Conservation (phyloP, 306 rosid genomes). For the Abrus pulchellus region DNA sequence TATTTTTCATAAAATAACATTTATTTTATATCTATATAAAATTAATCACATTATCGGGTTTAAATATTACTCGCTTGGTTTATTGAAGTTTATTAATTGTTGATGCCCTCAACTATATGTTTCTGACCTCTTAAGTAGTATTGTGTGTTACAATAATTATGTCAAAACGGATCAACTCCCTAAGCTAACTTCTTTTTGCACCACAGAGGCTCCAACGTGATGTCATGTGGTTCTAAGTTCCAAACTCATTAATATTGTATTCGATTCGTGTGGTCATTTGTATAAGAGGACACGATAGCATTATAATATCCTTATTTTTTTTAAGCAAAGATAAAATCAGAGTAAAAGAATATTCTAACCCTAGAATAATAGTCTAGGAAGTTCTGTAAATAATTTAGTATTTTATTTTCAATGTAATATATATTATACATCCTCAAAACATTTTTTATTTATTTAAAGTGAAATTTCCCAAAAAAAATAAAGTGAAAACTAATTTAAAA, state of each 20-base stretch:
- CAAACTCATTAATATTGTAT: background rate
- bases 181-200: background rate
- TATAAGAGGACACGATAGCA: background rate
- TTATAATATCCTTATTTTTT: background rate
- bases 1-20: too few relatives aligned
- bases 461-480: background rate
- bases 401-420: background rate
- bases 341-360: background rate
- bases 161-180: background rate
- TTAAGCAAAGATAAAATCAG: too few relatives aligned
- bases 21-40: too few relatives aligned
- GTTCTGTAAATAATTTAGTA: background rate
- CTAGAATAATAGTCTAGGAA: too few relatives aligned
- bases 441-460: background rate
- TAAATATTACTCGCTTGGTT: too few relatives aligned
- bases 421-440: too few relatives aligned
- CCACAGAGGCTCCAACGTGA: background rate
- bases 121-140: background rate
- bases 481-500: background rate
- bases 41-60: too few relatives aligned
- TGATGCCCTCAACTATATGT: background rate
- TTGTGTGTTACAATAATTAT: background rate
- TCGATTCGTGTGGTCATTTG: background rate
- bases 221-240: background rate
- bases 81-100: too few relatives aligned